A percentile compares a stretch with the other conserved stretches of the same genome.
These are phyloP conservation scores for Phytophthora gonapodyides DNA, from an alignment of 352 stramenopile genomes.

Conservation along the genomic window DNA sequence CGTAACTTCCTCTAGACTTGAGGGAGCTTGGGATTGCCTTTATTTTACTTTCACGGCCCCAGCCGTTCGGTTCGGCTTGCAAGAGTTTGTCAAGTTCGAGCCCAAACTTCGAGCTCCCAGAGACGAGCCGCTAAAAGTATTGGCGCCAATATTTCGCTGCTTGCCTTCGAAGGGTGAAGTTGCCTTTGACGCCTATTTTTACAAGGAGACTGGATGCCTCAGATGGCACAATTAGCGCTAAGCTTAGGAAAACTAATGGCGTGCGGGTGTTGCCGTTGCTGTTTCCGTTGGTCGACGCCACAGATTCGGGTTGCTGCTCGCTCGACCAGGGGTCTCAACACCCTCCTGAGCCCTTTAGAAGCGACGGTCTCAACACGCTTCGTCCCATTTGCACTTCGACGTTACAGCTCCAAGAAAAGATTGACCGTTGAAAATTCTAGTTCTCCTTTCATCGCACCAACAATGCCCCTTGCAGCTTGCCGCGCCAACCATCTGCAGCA, in stretches of 20 bases:
- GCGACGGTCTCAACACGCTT: slow-evolving; percentile 10
- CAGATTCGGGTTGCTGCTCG: background rate
- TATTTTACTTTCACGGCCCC: no score
- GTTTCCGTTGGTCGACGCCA: background rate
- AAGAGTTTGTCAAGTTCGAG: no score
- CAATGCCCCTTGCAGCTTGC: background rate
- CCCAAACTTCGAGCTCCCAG: no score
- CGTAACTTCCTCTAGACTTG: slow-evolving; percentile 2
- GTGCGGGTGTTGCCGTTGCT: background rate
- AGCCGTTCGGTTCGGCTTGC: no score
- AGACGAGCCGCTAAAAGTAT: background rate
- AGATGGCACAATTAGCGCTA: no score
- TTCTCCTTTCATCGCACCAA: background rate
- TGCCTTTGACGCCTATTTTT: background rate
- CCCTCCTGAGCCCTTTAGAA: background rate
- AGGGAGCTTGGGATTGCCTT: no score
- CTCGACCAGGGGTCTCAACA: slow-evolving; percentile 6
- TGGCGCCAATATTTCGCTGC: slow-evolving; percentile 6
- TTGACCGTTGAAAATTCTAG: slow-evolving; percentile 13
- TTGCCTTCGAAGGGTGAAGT: background rate
- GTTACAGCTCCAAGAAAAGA: slow-evolving; percentile 17
- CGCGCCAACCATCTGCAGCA: slow-evolving; percentile 8
- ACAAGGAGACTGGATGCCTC: no score
- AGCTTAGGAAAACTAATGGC: no score
- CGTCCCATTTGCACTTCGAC: slow-evolving; percentile 23